These are phyloP conservation scores for Pythium sp. DNA, from an alignment of 352 stramenopile genomes.

Conservation along the genomic window DNA sequence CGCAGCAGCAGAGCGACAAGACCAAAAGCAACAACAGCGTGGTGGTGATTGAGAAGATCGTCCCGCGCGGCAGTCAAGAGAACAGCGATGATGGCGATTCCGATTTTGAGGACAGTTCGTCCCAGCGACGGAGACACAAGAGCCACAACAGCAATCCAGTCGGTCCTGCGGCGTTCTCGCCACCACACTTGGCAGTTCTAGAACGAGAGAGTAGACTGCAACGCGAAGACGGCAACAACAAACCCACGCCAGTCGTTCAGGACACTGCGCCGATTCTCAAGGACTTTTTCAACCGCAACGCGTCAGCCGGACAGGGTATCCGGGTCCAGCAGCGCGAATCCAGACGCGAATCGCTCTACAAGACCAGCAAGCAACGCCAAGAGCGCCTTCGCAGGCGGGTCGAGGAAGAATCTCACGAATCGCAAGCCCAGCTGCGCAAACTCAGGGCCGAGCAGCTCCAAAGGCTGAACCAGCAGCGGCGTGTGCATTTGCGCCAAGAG, in stretches of 20 bases:
- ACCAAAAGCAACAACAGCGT: not conserved
- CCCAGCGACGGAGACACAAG: not conserved
- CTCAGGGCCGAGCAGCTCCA: conserved; percentile 37
- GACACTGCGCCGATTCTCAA: conserved; percentile 49
- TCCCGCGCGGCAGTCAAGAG: conserved; percentile 7
- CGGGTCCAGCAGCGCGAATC: conserved; percentile 39
- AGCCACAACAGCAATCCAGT: not conserved
- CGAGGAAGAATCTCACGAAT: conserved; percentile 21
- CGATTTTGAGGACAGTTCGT: not conserved
- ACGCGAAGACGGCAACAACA: not conserved
- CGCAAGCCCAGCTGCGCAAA: conserved; percentile 21
- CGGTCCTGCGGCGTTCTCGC: not conserved
- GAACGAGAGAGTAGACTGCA: not conserved
- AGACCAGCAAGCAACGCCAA: conserved; percentile 41
- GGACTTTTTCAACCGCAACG: conserved; percentile 56
- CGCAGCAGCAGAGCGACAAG: not conserved
- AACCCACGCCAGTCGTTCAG: conserved; percentile 2
- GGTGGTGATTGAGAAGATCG: conserved; percentile 15
- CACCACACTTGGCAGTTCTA: not conserved
- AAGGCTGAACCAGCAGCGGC: conserved; percentile 36
- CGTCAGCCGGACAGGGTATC: conserved; percentile 31
- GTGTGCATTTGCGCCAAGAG: conserved; percentile 32
- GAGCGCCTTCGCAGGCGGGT: conserved; percentile 37
- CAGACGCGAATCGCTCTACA: conserved; percentile 40
- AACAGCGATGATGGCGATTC: conserved; percentile 4